Percentiles rank a stretch among this genome's conserved stretches.
phyloP scores from a whole-genome alignment of 2,329 filamentous ascomycete genomes.

The Canariomyces notabilis region DNA sequence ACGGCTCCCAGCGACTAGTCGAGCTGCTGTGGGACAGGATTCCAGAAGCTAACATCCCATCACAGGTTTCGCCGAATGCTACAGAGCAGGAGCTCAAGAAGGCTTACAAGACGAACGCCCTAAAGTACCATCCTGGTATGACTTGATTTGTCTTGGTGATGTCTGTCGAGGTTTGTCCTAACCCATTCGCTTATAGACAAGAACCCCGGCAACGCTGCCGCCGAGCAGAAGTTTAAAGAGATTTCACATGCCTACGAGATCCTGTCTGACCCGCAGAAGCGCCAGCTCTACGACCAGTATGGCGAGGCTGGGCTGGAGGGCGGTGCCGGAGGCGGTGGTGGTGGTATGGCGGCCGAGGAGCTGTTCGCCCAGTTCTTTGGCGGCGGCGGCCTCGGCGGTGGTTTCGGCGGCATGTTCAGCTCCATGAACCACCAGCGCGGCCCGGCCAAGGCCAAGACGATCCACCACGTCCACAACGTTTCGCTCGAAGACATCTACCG shows the following conservation, averaged over 20 bases:
- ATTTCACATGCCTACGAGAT: slow-evolving; percentile 94
- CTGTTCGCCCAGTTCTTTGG: slow-evolving; percentile 97
- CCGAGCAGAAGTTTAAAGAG: slow-evolving; percentile 98
- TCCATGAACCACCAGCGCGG: slow-evolving; percentile 74
- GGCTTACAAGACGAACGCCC: slow-evolving; percentile 76
- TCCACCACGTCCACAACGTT: slow-evolving; percentile 98
- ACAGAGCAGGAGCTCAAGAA: slow-evolving; percentile 87
- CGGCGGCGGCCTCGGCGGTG: slow-evolving; percentile 63
- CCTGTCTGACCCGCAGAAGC: slow-evolving; percentile 87
- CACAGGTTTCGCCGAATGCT: slow-evolving; percentile 69
- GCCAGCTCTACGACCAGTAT: slow-evolving; percentile 91
- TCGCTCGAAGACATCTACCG: slow-evolving; percentile 97
- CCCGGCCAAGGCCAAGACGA: slow-evolving; percentile 84
- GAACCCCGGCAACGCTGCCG: slow-evolving; percentile 87
- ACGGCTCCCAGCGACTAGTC: slow-evolving; percentile 34
- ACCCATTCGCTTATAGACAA: slow-evolving; percentile 61
- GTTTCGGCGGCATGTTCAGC: slow-evolving; percentile 74
- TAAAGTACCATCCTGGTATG: slow-evolving; percentile 81
- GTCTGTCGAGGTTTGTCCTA: not conserved
- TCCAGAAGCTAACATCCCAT: slow-evolving; percentile 11
- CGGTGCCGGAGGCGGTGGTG: slow-evolving; percentile 62
- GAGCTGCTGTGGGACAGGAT: not conserved
- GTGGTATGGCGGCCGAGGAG: slow-evolving; percentile 92
- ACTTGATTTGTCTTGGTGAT: slow-evolving; percentile 13
- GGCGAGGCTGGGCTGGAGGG: slow-evolving; percentile 95